Evolutionary conservation across 257 asterid species (phyloP), one percentile per base, ranked within the genome.

Genomic region (Gentiana dahurica): DNA sequence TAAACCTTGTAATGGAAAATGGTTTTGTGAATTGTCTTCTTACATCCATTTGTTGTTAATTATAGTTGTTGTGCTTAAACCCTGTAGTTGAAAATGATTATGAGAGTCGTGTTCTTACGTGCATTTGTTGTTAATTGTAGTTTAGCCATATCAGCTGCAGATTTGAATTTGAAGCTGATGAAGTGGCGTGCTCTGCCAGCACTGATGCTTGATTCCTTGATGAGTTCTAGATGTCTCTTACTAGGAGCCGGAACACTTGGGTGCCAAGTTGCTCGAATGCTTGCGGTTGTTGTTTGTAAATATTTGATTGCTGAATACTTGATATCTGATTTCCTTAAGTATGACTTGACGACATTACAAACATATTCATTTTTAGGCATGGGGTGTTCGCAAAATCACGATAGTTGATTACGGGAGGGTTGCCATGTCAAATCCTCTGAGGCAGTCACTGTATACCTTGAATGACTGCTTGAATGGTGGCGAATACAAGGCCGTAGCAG

Each of bases 181-280:
- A 83, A 84, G 63, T 91, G 98, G 98, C 96, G 96, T 58, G 91
- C 86, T 55, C 74, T 91, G 73, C 96, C 98, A 51, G 81, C 94
- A 32, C 51, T 91, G 65, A 77, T 87, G 69, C 85, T 87, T 59
- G 66, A 71, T 55, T 37, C 72, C 53, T 76, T 91, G 76, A 81
- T 95, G 67, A 44, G 87, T 54, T 53, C 85, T 10, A 76, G 64
- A 74, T 92, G 97, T 68, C 97, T 92, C 64, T 89, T 92, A 49
- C 75, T 91, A 53, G 98, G 98, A 66, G 96, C 94, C 53, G 98
- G 98, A 54, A 87, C 98, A 56, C 96, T 91, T 59, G 98, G 98
- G 74, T 91, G 95, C 78, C 95, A 91, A 72, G 95, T 87, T 59
- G 94, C 96, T 72, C 87, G 96, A 53, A 85, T 85, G 93, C 96